Evolutionary conservation across 805 yeast species (phyloP), one percentile per base, ranked within the genome.

Genomic region (Phaffomyces opuntiae): DNA sequence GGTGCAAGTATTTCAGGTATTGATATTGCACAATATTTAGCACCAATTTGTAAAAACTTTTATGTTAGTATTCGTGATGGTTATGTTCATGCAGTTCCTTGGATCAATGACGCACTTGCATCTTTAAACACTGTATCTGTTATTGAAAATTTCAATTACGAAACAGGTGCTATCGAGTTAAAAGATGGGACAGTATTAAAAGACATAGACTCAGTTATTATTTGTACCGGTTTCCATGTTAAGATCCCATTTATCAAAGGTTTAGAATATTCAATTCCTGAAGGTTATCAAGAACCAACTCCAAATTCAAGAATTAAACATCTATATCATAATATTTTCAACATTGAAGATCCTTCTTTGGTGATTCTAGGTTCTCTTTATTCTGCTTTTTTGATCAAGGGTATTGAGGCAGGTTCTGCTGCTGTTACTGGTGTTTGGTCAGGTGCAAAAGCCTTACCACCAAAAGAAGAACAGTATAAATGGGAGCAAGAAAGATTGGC

Each of bases 361-460:
- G 67, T 67, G 2, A 68, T 74, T 45, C 60, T 71, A 13, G 80
- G 78, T 0, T 55, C 59, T 31, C 36, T 61, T 24, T 21, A 70
- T 3, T 67, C 76, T 1, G 69, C 72, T 2, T 54, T 73, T 29
- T 67, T 70, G 50, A 76, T 75, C 63, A 72, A 72, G 41, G 65
- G 73, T 16, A 72, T 75, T 51, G 83, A 77, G 52, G 64, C 73
- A 3, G 60, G 67, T 38, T 75, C 79, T 2, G 73, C 78, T n/a
- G 80, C 80, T 0, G 63, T 77, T 41, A 77, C 79, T 13, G 81
- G 81, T 17, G 72, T 75, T 5, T 77, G 80, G 78, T 64, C 77
- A 2, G 68, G 68, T n/a, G 62, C 63, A 27, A 61, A 56, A 25
- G 13, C 50, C 9, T 55, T 75, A 24, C 81, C 81, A 1, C 36